Percentiles rank a stretch among this genome's conserved stretches.
phyloP scores from a whole-genome alignment of 768 basidiomycete species.

The Mycena indigotica region DNA sequence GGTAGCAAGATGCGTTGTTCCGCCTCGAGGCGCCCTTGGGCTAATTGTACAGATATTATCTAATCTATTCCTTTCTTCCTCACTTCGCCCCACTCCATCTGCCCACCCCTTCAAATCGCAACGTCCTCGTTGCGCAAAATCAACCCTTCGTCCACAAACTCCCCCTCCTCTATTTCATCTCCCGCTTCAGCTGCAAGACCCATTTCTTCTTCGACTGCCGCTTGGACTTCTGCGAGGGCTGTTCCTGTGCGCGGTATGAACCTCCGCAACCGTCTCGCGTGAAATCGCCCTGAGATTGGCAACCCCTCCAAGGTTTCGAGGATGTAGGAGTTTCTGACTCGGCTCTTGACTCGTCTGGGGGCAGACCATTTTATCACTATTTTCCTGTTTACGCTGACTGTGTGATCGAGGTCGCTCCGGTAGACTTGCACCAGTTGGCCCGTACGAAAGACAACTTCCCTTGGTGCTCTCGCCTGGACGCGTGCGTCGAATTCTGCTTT shows the following conservation, averaged over 20 bases:
- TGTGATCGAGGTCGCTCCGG: conserved; percentile 27
- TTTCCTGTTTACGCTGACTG: conserved; percentile 31
- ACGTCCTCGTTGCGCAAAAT: not conserved
- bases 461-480: conserved; percentile 12
- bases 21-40: too few species aligned
- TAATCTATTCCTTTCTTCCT: too few species aligned
- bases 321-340: conserved; percentile 28
- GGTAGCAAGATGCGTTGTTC: too few species aligned
- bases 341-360: conserved; percentile 20
- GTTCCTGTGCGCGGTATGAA: conserved; percentile 25
- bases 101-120: not conserved
- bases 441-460: conserved; percentile 30
- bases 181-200: not conserved
- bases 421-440: conserved; percentile 18
- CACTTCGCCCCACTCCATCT: not conserved
- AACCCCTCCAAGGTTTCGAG: conserved; percentile 25
- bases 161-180: not conserved
- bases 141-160: not conserved
- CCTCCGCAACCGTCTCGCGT: conserved; percentile 20
- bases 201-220: not conserved
- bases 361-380: conserved; percentile 34
- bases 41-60: too few species aligned
- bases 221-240: not conserved
- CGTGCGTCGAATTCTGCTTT: conserved; percentile 31
- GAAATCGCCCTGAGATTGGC: conserved; percentile 20